Percentiles rank a stretch among this genome's conserved stretches.
These are phyloP conservation scores for Leishmania aethiopica DNA, from an alignment of 208 protist genomes.

Conservation along the genomic window DNA sequence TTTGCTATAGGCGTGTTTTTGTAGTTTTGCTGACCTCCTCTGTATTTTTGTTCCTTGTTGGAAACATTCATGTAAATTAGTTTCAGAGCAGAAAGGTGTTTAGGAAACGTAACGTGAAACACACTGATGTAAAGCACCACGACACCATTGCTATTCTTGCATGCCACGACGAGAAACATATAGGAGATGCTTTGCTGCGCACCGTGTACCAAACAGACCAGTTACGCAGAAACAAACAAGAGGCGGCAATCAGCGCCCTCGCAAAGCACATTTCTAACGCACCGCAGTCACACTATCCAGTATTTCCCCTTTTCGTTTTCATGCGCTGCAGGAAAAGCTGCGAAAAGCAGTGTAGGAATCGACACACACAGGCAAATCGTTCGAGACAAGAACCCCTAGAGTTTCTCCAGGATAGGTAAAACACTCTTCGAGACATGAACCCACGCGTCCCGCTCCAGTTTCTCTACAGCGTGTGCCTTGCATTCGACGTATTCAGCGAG, in stretches of 20 bases:
- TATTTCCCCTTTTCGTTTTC: background rate
- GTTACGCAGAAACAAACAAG: background rate
- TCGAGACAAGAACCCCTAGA: background rate
- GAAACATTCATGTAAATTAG: background rate
- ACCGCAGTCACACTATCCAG: background rate
- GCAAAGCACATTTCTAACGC: background rate
- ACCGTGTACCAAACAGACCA: background rate
- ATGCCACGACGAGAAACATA: background rate
- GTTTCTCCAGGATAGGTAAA: background rate
- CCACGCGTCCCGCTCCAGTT: slow-evolving; percentile 31
- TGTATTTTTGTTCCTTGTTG: background rate
- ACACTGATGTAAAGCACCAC: background rate
- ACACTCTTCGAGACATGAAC: background rate
- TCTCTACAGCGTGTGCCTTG: slow-evolving; percentile 23
- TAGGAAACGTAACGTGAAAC: background rate
- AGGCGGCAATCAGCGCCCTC: background rate
- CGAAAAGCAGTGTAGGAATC: background rate
- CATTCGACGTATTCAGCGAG: slow-evolving; percentile 58
- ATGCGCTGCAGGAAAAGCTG: background rate
- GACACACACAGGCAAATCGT: background rate
- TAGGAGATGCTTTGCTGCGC: background rate
- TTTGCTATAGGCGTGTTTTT: background rate
- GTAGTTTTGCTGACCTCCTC: background rate
- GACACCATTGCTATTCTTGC: background rate
- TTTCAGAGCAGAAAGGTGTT: background rate